A percentile compares a stretch with the other conserved stretches of the same genome.
phyloP scores from a whole-genome alignment of 1,284 basidiomycete genomes.

The Peniophora sp. region DNA sequence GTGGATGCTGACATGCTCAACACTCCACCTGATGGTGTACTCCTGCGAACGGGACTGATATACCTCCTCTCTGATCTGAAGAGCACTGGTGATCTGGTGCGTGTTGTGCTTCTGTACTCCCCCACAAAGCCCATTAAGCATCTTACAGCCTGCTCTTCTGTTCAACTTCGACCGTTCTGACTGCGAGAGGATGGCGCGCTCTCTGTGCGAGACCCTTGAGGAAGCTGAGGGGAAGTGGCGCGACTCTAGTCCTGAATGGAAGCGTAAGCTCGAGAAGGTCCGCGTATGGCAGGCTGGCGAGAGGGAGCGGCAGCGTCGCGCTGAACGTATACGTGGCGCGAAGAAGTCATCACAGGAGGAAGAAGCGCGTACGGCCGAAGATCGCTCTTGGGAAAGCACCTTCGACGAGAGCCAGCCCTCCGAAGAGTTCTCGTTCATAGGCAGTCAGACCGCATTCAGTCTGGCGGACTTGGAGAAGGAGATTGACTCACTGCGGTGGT shows the following conservation, averaged over 20 bases:
- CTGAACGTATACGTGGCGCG: constrained; percentile 28
- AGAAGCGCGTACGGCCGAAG: constrained; percentile 13
- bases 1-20: constrained; percentile 19
- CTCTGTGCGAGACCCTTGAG: constrained; percentile 29
- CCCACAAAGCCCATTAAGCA: constrained; percentile 1
- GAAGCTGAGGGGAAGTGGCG: constrained; percentile 44
- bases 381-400: constrained; percentile 38
- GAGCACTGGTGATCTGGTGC: constrained; percentile 39
- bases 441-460: constrained; percentile 31
- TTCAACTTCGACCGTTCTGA: constrained; percentile 57
- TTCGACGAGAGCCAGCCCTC: constrained; percentile 55
- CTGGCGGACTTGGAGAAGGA: constrained; percentile 42
- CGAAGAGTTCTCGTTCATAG: constrained; percentile 52
- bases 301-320: constrained; percentile 36
- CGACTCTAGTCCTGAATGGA: constrained; percentile 37
- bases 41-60: constrained; percentile 36
- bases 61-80: constrained; percentile 49
- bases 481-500: constrained; percentile 29
- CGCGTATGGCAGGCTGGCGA: constrained; percentile 37
- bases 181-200: constrained; percentile 46
- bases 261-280: constrained; percentile 41
- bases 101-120: constrained; percentile 12
- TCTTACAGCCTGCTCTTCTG: constrained; percentile 51
- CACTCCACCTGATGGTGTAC: constrained; percentile 18
- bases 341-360: constrained; percentile 30